Evolutionary conservation across 2,329 filamentous ascomycete genomes (phyloP).

Genomic region (Aureobasidium sp.): DNA sequence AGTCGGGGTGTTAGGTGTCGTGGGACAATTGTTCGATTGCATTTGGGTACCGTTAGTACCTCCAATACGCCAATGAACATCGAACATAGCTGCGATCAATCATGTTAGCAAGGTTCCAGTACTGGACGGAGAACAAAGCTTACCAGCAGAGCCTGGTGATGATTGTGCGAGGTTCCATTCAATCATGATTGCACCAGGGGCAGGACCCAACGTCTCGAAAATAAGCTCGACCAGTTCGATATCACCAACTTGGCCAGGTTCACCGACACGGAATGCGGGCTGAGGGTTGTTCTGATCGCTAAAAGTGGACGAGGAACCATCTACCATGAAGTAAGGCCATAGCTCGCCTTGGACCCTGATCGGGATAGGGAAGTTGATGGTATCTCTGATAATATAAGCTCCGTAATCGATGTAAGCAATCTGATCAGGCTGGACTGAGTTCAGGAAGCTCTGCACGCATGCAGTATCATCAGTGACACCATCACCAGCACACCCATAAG

Average conservation of each 20-base stretch:
- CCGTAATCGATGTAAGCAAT: constrained; percentile 52
- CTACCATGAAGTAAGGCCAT: constrained; percentile 74
- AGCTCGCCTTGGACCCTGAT: constrained; percentile 78
- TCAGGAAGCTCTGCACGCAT: constrained; percentile 64
- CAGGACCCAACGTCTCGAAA: constrained; percentile 57
- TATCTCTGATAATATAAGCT: constrained; percentile 46
- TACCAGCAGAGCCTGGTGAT: constrained; percentile 32
- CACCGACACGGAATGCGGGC: constrained; percentile 60
- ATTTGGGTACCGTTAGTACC: constrained; percentile 52
- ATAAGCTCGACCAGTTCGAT: constrained; percentile 68
- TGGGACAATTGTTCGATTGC: constrained; percentile 67
- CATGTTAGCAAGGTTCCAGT: background rate
- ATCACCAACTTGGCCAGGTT: constrained; percentile 52
- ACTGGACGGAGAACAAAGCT: background rate
- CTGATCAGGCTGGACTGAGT: constrained; percentile 46
- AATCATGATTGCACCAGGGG: constrained; percentile 60
- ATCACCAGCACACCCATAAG: constrained; percentile 63
- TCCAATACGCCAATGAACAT: constrained; percentile 44
- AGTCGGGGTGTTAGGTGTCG: constrained; percentile 52
- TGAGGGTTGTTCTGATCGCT: constrained; percentile 47
- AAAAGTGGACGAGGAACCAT: constrained; percentile 43
- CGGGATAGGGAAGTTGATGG: constrained; percentile 53
- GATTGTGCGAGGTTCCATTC: constrained; percentile 59
- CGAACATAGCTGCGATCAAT: constrained; percentile 45
- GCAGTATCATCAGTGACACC: constrained; percentile 77